Percentiles rank a stretch among this genome's conserved stretches.
Conservation (phyloP, 805 yeast genomes). For the Lipomyces yamanashiensis region DNA sequence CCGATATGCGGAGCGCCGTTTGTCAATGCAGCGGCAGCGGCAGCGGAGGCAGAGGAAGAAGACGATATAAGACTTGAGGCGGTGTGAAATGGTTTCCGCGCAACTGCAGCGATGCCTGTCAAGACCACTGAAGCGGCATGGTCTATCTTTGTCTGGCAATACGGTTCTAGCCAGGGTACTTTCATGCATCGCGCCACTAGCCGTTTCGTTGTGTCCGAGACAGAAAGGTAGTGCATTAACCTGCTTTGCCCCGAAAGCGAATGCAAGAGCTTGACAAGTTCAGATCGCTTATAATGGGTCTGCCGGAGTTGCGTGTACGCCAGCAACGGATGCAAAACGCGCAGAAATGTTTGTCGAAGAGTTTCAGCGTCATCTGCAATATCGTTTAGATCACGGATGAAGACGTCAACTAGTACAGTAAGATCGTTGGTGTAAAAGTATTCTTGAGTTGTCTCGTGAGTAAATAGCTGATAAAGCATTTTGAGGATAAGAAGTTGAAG, state of each 20-base stretch:
- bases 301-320: conserved; percentile 63
- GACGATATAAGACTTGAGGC: conserved; percentile 4
- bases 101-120: conserved; percentile 12
- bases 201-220: conserved; percentile 33
- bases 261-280: conserved; percentile 56
- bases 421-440: conserved; percentile 82
- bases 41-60: not conserved
- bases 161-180: conserved; percentile 30
- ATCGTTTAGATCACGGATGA: conserved; percentile 77
- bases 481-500: conserved; percentile 80
- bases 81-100: conserved; percentile 6
- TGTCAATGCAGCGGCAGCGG: too few species aligned
- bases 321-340: conserved; percentile 75
- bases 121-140: conserved; percentile 8
- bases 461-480: conserved; percentile 72
- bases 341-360: conserved; percentile 69
- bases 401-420: conserved; percentile 79
- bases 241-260: conserved; percentile 47
- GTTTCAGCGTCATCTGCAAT: conserved; percentile 61
- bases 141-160: conserved; percentile 6
- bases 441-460: conserved; percentile 65
- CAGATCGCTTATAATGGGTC: conserved; percentile 62
- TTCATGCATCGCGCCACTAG: conserved; percentile 31
- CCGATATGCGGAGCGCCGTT: conserved; percentile 5
- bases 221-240: conserved; percentile 22